Conservation (phyloP, 116 monocot genomes). For the Dioscorea cayenensis region DNA sequence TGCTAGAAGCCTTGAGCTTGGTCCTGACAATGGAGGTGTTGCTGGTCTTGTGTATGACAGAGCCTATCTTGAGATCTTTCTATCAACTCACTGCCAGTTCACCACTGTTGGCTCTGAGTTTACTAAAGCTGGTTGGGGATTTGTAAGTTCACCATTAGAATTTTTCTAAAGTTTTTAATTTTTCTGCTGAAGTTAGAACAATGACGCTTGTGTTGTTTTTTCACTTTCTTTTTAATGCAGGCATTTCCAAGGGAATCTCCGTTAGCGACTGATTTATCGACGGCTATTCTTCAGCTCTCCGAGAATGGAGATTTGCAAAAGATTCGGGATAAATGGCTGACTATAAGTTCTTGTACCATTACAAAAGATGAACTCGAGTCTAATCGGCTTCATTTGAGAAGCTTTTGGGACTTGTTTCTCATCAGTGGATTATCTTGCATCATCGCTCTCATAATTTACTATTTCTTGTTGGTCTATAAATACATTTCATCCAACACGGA, state of each 20-base stretch:
- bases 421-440: slow-evolving; percentile 41
- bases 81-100: slow-evolving; percentile 33
- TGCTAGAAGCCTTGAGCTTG: slow-evolving; percentile 30
- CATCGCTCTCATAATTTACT: slow-evolving; percentile 35
- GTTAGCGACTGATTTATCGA: slow-evolving; percentile 69
- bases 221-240: slow-evolving; percentile 14
- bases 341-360: slow-evolving; percentile 7
- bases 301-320: slow-evolving; percentile 80
- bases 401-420: slow-evolving; percentile 54
- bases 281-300: slow-evolving; percentile 65
- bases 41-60: slow-evolving; percentile 49
- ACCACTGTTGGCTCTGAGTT: slow-evolving; percentile 43
- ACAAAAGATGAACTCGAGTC: slow-evolving; percentile 18
- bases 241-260: slow-evolving; percentile 72
- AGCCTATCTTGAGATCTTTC: slow-evolving; percentile 45
- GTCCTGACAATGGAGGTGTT: slow-evolving; percentile 47
- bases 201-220: background rate
- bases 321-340: slow-evolving; percentile 72
- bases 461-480: background rate
- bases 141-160: slow-evolving; percentile 39
- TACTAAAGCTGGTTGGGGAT: slow-evolving; percentile 69
- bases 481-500: background rate
- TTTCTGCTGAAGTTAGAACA: background rate
- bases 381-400: slow-evolving; percentile 26
- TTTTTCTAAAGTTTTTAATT: background rate